These are phyloP conservation scores for Termitomyces sp. DNA, from an alignment of 1,284 basidiomycete genomes.

Conservation along the genomic window DNA sequence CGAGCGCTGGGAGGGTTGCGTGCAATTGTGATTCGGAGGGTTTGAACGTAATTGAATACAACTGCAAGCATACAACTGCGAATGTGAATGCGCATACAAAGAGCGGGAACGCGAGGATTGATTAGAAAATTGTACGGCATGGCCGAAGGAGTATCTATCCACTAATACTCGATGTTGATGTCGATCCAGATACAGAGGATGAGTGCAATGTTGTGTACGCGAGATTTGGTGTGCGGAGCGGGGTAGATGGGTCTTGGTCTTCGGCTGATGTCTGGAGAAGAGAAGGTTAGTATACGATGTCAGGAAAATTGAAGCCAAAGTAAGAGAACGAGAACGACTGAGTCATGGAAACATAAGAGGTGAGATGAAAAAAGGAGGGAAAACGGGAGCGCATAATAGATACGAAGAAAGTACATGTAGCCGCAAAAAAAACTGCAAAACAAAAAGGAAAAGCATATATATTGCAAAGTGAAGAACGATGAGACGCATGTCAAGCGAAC, in stretches of 20 bases:
- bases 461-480: background rate
- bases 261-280: conserved; percentile 9
- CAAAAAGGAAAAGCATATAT: background rate
- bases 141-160: conserved; percentile 3
- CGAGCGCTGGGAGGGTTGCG: background rate
- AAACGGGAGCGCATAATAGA: background rate
- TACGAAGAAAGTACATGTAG: too few relatives aligned
- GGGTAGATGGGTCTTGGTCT: background rate
- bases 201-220: conserved; percentile 20
- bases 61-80: background rate
- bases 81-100: background rate
- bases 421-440: too few relatives aligned
- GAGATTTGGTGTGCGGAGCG: conserved; percentile 18
- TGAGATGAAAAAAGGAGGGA: too few relatives aligned
- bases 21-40: background rate
- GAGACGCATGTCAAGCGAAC: too few relatives aligned
- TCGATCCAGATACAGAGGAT: conserved; percentile 15
- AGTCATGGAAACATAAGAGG: background rate
- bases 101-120: background rate
- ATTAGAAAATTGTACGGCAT: background rate
- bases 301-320: too few relatives aligned
- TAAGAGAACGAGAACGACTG: too few relatives aligned
- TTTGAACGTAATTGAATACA: too few relatives aligned
- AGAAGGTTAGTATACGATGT: background rate
- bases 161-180: background rate